phyloP scores from a whole-genome alignment of 768 basidiomycete genomes.

The Podaxis sp. region DNA sequence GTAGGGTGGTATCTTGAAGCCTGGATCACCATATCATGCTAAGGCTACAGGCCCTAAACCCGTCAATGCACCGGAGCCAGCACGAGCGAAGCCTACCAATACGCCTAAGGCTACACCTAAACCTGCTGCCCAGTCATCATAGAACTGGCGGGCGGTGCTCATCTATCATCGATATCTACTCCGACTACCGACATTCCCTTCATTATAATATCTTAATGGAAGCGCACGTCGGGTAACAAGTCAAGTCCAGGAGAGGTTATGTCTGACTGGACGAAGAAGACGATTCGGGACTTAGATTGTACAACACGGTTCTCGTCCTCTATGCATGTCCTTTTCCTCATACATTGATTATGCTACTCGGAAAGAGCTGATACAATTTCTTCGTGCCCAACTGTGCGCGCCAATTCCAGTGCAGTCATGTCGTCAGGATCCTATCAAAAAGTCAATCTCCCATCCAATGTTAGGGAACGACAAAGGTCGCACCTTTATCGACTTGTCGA shows the following conservation, averaged over 20 bases:
- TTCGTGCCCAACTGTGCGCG: constrained; percentile 54
- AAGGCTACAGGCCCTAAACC: constrained; percentile 24
- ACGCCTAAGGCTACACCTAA: constrained; percentile 2
- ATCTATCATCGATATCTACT: background rate
- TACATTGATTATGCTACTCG: background rate
- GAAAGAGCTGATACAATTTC: constrained; percentile 45
- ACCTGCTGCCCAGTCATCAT: background rate
- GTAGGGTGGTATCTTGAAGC: constrained; percentile 63
- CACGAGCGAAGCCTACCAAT: constrained; percentile 19
- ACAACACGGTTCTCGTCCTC: background rate
- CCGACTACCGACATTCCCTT: background rate
- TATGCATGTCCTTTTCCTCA: background rate
- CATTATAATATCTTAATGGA: background rate
- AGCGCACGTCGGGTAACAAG: background rate
- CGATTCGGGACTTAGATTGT: background rate
- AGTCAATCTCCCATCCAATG: background rate
- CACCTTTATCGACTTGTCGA: constrained; percentile 66
- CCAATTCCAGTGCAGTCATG: constrained; percentile 60
- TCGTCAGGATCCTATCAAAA: constrained; percentile 63
- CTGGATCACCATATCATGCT: constrained; percentile 55
- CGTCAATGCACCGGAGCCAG: constrained; percentile 6
- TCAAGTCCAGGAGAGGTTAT: background rate
- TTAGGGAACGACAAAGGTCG: constrained; percentile 1
- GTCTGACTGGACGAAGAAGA: background rate
- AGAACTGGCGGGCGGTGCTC: background rate